phyloP scores from a whole-genome alignment of 306 rosid species.

The Oxytropis ochrocephala region DNA sequence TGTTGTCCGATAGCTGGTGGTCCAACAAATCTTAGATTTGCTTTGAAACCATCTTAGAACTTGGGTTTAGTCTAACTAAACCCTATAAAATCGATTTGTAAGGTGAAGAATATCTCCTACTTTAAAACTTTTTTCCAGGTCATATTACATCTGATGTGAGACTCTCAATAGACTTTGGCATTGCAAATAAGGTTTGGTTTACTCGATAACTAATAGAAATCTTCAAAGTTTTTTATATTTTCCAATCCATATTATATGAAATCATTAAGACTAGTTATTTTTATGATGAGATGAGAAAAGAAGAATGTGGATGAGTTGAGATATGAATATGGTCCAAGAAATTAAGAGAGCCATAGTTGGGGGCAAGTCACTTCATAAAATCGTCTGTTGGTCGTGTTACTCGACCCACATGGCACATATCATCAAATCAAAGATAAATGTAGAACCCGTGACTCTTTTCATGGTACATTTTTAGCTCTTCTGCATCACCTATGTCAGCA shows the following conservation, averaged over 20 bases:
- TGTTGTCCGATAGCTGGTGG: no score
- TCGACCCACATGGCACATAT: slow-evolving; percentile 26
- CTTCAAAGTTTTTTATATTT: neutral
- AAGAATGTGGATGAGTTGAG: slow-evolving; percentile 18
- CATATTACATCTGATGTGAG: no score
- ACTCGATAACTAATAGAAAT: neutral
- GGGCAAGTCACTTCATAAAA: neutral
- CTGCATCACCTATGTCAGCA: slow-evolving; percentile 30
- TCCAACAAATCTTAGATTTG: no score
- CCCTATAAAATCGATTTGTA: no score
- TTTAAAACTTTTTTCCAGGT: no score
- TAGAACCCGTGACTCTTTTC: slow-evolving; percentile 43
- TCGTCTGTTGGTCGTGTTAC: neutral
- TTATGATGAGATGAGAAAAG: neutral
- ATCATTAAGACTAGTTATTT: neutral
- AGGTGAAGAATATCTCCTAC: no score
- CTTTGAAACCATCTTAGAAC: no score
- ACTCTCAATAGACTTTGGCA: neutral
- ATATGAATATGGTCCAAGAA: slow-evolving; percentile 15
- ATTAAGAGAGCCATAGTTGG: slow-evolving; percentile 3
- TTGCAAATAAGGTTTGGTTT: neutral
- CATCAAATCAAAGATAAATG: slow-evolving; percentile 29
- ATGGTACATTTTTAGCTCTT: slow-evolving; percentile 42
- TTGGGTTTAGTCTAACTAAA: no score
- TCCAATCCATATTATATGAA: neutral